Evolutionary conservation across 2,329 filamentous ascomycete genomes (phyloP).

Genomic region (Paradendryphiella salina): DNA sequence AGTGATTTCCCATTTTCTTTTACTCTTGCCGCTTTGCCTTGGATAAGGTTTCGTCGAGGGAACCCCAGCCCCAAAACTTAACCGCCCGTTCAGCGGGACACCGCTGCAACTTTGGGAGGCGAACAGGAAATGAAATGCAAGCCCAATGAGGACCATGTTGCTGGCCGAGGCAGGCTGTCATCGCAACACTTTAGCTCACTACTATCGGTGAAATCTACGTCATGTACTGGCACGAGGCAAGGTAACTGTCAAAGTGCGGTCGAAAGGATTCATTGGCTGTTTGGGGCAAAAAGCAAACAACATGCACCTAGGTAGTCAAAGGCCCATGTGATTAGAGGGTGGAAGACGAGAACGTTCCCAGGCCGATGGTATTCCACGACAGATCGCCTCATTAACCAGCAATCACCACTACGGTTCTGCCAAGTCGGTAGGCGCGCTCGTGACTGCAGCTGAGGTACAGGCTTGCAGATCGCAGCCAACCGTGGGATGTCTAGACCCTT

Average conservation of each 20-base stretch:
- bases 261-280: background rate
- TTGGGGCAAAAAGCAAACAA: background rate
- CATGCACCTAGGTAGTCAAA: background rate
- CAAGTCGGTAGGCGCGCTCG: background rate
- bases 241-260: background rate
- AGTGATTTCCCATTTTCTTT: too few species aligned
- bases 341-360: background rate
- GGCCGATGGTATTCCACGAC: background rate
- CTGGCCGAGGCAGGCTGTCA: background rate
- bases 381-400: background rate
- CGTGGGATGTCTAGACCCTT: background rate
- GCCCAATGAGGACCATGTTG: background rate
- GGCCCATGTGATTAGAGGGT: background rate
- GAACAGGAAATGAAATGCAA: background rate
- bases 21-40: background rate
- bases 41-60: background rate
- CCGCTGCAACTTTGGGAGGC: background rate
- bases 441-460: too few species aligned
- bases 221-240: background rate
- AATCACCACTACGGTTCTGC: background rate
- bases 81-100: background rate
- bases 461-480: too few species aligned
- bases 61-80: background rate
- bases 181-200: background rate
- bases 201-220: background rate